Percentiles rank a stretch among this genome's conserved stretches.
These are phyloP conservation scores for Saturnispora diversa DNA, from an alignment of 805 yeast species.

Conservation along the genomic window DNA sequence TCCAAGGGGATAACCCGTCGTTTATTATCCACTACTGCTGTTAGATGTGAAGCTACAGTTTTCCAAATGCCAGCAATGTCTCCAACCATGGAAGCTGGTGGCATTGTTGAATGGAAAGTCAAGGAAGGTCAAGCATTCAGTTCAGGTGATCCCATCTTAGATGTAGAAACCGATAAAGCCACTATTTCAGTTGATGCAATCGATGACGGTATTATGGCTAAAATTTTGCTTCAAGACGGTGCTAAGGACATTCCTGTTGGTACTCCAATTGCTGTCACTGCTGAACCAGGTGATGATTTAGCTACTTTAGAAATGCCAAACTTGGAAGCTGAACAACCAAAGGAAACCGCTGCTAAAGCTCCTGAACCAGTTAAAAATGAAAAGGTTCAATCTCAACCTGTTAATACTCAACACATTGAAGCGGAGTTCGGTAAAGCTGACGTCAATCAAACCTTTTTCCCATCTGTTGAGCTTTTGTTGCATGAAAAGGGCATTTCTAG, in stretches of 20 bases:
- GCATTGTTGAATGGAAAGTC: conserved; percentile 81
- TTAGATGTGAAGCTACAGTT: conserved; percentile 32
- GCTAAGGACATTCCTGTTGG: conserved; percentile 76
- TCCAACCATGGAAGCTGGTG: conserved; percentile 97
- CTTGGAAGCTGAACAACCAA: conserved; percentile 26
- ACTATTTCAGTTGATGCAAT: conserved; percentile 79
- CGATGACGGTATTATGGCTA: conserved; percentile 87
- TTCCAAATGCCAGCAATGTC: conserved; percentile 98
- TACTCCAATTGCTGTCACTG: conserved; percentile 78
- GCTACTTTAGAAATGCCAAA: conserved; percentile 52
- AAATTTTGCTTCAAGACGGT: conserved; percentile 67
- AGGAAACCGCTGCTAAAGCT: conserved; percentile 19
- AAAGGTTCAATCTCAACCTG: no score
- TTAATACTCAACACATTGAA: no score
- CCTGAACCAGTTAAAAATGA: conserved; percentile 10
- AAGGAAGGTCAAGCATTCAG: conserved; percentile 65
- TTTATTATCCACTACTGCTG: conserved; percentile 11
- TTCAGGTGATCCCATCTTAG: conserved; percentile 77
- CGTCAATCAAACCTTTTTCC: conserved; percentile 58
- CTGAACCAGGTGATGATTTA: conserved; percentile 83
- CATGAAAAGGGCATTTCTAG: conserved; percentile 52
- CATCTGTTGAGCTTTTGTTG: conserved; percentile 68
- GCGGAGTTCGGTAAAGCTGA: conserved; percentile 40
- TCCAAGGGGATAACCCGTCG: not conserved
- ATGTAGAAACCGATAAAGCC: conserved; percentile 84